These are phyloP conservation scores for Cucurbita argyrosperma DNA, from an alignment of 306 rosid genomes.

Conservation along the genomic window DNA sequence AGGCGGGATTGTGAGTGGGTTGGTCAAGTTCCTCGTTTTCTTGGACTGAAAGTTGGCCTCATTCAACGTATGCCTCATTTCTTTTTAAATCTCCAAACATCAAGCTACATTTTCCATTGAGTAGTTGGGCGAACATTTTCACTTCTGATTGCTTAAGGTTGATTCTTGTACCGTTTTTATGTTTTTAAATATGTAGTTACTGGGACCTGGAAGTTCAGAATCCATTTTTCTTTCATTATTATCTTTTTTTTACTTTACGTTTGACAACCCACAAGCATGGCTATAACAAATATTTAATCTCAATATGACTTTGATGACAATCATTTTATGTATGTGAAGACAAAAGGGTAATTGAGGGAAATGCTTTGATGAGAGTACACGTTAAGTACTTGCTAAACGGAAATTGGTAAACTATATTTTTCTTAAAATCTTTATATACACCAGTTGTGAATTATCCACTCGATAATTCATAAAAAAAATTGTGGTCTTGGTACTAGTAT, in stretches of 20 bases:
- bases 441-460: background rate
- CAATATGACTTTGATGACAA: background rate
- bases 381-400: background rate
- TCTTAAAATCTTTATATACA: background rate
- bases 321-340: background rate
- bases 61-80: constrained; percentile 84
- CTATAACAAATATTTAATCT: background rate
- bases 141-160: background rate
- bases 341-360: background rate
- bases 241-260: background rate
- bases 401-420: background rate
- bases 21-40: constrained; percentile 98
- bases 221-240: background rate
- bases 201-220: background rate
- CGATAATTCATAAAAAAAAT: background rate
- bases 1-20: constrained; percentile 98
- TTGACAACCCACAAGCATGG: background rate
- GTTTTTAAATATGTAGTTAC: background rate
- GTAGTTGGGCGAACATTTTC: background rate
- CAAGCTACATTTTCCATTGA: background rate
- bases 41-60: constrained; percentile 99
- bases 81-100: background rate
- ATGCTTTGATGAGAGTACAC: background rate
- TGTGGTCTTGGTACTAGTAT: background rate
- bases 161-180: background rate